Base-by-base conservation (phyloP, 1,284 basidiomycete genomes). In the Cryptococcus amylolentus region DNA sequence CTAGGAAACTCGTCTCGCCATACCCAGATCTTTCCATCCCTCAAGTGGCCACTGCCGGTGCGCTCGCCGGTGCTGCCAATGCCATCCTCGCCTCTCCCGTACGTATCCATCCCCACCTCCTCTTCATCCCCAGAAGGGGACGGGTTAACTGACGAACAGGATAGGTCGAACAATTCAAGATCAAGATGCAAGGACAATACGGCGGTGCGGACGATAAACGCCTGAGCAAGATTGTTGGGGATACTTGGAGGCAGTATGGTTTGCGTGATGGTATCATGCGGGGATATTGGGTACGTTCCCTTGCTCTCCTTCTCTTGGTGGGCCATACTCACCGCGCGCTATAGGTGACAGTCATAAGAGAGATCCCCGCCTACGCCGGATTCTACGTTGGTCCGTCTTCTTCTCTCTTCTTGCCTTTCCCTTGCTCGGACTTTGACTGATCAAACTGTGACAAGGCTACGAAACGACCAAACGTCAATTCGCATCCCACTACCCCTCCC, bases 301-400 rank as follows among this genome's bases (percentile, higher is more conserved):
- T 10, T 28, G 18, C 26, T 28, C 41, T 27, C 41, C 20, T 35
- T 28, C 41, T 27, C 41, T 31, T 42, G 37, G 12, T 6, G 46
- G 16, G 6, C 3, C 16, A 14, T 14, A 40, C 20, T 27, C 20
- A 42, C 2, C 45, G 48, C n/a, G 14, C 49, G 37, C 55, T 37
- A 20, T 40, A 92, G 90, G 83, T 94, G n/a, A 98, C 95, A 0
- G 85, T 97, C 28, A 84, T 86, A 0, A 82, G 93, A 66, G 95
- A 98, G 76, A 91, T 96, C 45, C 94, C 94, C 4, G 94, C 92
- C 7, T 97, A 97, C 71, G 92, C 93, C 42, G 91, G 89, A 84
- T 90, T 77, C 60, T 77, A 77, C 49, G 68, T 71, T 12, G 69
- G 69, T 70, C 37, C 52, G 67, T 52, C 9, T 23, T 18, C 14